These are phyloP conservation scores for Globisporangium alternatum DNA, from an alignment of 352 stramenopile species.

Conservation along the genomic window DNA sequence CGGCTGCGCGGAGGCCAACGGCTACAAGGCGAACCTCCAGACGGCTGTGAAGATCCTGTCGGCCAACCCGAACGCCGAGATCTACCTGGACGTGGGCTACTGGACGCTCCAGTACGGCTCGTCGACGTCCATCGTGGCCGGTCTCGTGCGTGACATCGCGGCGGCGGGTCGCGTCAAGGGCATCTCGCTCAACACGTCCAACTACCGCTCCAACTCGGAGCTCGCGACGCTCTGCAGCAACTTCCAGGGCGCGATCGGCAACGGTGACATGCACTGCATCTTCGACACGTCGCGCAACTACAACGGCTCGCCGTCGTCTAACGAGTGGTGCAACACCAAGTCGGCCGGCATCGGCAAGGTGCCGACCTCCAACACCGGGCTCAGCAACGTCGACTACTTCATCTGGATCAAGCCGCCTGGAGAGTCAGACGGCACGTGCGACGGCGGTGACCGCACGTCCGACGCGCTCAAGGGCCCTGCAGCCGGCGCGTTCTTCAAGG, in stretches of 20 bases:
- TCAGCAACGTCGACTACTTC: slow-evolving; percentile 62
- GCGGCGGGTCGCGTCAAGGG: slow-evolving; percentile 50
- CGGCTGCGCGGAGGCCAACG: slow-evolving; percentile 27
- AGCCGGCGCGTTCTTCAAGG: slow-evolving; percentile 55
- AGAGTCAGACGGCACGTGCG: slow-evolving; percentile 60
- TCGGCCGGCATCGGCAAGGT: slow-evolving; percentile 40
- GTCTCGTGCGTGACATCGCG: slow-evolving; percentile 39
- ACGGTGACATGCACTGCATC: slow-evolving; percentile 45
- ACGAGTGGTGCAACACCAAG: slow-evolving; percentile 57
- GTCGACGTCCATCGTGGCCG: slow-evolving; percentile 25
- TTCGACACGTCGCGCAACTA: slow-evolving; percentile 62
- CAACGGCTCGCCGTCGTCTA: slow-evolving; percentile 25
- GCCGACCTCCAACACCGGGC: slow-evolving; percentile 43
- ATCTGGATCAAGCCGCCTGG: slow-evolving; percentile 71
- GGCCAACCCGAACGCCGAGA: slow-evolving; percentile 56
- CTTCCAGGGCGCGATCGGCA: slow-evolving; percentile 52
- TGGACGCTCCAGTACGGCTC: slow-evolving; percentile 45
- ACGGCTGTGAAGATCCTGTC: slow-evolving; percentile 49
- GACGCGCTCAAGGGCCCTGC: slow-evolving; percentile 50
- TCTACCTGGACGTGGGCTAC: slow-evolving; percentile 71
- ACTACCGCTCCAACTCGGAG: slow-evolving; percentile 56
- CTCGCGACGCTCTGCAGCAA: slow-evolving; percentile 47
- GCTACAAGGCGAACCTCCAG: slow-evolving; percentile 54
- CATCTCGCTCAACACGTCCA: slow-evolving; percentile 77
- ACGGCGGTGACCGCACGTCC: slow-evolving; percentile 28